Conservation (phyloP, 2,329 filamentous ascomycete species). For the Blumeriella jaapii region DNA sequence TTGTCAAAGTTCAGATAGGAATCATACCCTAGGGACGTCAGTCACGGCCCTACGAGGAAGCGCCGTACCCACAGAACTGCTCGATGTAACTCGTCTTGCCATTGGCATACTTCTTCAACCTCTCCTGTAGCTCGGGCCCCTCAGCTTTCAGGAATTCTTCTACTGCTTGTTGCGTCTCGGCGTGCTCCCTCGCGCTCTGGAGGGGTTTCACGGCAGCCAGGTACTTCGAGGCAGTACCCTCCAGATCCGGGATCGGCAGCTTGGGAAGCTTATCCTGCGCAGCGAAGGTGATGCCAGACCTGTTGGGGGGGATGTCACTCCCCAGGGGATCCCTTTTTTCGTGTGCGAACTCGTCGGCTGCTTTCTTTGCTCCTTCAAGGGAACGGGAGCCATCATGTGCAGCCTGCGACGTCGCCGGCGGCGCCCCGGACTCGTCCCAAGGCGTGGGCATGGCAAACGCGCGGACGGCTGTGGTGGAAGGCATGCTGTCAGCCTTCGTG, state of each 20-base stretch:
- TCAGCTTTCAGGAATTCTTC: slow-evolving; percentile 73
- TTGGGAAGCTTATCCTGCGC: slow-evolving; percentile 82
- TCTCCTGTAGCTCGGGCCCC: slow-evolving; percentile 76
- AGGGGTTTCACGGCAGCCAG: slow-evolving; percentile 68
- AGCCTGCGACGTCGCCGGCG: slow-evolving; percentile 20
- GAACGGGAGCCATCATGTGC: slow-evolving; percentile 28
- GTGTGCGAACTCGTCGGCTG: slow-evolving; percentile 35
- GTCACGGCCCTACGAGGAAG: not conserved
- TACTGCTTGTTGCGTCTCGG: slow-evolving; percentile 69
- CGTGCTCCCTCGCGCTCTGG: slow-evolving; percentile 69
- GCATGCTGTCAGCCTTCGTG: slow-evolving; percentile 41
- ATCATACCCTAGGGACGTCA: slow-evolving; percentile 66
- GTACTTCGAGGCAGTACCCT: slow-evolving; percentile 67
- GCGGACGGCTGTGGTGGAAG: slow-evolving; percentile 52
- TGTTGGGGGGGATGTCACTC: slow-evolving; percentile 36
- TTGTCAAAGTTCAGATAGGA: slow-evolving; percentile 98
- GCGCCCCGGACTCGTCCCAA: slow-evolving; percentile 56
- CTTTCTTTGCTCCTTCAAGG: slow-evolving; percentile 41
- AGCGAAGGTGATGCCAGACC: slow-evolving; percentile 71
- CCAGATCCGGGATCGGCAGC: slow-evolving; percentile 83
- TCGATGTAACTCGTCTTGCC: slow-evolving; percentile 95
- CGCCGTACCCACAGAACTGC: slow-evolving; percentile 71
- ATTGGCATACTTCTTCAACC: slow-evolving; percentile 78
- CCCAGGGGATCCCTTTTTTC: slow-evolving; percentile 36
- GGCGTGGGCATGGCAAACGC: slow-evolving; percentile 63